Percentiles rank a stretch among this genome's conserved stretches.
These are phyloP conservation scores for Starmerella riodocensis DNA, from an alignment of 805 yeast genomes.

Conservation along the genomic window DNA sequence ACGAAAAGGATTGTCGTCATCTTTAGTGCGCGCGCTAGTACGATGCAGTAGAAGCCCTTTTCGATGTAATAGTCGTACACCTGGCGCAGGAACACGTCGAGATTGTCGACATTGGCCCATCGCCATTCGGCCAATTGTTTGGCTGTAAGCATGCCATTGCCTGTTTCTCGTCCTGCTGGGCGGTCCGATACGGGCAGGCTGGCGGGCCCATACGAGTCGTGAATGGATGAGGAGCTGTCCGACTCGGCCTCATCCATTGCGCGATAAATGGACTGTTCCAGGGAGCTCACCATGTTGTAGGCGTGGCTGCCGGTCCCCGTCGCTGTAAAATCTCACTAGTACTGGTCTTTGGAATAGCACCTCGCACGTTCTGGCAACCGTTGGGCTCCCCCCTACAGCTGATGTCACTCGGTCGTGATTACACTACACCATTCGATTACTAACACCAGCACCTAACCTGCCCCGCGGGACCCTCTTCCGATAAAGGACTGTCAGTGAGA, in stretches of 20 bases:
- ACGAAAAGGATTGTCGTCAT: constrained; percentile 66
- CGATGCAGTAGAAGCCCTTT: constrained; percentile 71
- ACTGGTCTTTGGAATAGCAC: no score
- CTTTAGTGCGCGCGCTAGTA: constrained; percentile 52
- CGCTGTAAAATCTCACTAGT: no score
- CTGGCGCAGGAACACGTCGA: constrained; percentile 75
- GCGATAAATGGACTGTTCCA: constrained; percentile 16
- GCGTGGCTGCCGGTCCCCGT: no score
- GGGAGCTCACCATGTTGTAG: no score
- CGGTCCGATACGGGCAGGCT: constrained; percentile 1
- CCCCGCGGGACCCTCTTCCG: no score
- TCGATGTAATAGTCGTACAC: constrained; percentile 73
- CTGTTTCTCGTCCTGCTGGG: not conserved
- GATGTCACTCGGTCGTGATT: no score
- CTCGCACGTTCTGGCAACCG: no score
- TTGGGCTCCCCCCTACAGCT: no score
- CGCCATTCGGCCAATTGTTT: constrained; percentile 78
- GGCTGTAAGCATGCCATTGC: constrained; percentile 32
- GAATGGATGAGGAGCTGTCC: not conserved
- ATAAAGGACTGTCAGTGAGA: no score
- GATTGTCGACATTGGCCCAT: constrained; percentile 91
- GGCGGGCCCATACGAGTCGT: not conserved
- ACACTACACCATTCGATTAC: no score
- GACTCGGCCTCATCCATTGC: constrained; percentile 6
- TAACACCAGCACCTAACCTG: no score